These are phyloP conservation scores for Uronychia binucleata DNA, from an alignment of 73 alveolate species.

Conservation along the genomic window DNA sequence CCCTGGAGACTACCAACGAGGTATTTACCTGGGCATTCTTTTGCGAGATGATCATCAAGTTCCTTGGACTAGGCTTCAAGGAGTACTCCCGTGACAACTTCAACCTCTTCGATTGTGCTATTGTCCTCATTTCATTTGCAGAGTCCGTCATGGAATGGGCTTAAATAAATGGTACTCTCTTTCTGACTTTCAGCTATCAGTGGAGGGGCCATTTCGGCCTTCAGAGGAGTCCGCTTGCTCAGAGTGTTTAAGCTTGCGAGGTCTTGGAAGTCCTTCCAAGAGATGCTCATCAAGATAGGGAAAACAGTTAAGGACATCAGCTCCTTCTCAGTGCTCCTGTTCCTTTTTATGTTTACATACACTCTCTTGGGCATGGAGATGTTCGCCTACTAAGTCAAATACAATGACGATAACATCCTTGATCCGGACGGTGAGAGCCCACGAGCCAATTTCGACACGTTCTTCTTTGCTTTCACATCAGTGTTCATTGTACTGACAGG, in stretches of 20 bases:
- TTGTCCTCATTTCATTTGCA: conserved; percentile 4
- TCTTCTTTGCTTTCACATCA: conserved; percentile 49
- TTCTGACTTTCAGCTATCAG: conserved; percentile 20
- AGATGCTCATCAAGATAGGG: conserved; percentile 29
- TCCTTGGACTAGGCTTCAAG: conserved; percentile 51
- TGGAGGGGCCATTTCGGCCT: conserved; percentile 69
- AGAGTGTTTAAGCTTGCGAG: conserved; percentile 66
- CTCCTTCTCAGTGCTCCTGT: conserved; percentile 38
- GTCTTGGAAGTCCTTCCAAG: conserved; percentile 36
- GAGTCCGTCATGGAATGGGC: conserved; percentile 17
- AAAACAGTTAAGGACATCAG: conserved; percentile 41
- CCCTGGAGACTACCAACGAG: conserved; percentile 14
- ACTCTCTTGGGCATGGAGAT: conserved; percentile 65
- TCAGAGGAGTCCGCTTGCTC: conserved; percentile 56
- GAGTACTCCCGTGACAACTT: conserved; percentile 30
- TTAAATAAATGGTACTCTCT: conserved; percentile 15
- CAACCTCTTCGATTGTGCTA: conserved; percentile 50
- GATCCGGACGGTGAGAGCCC: conserved; percentile 37
- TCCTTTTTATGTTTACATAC: conserved; percentile 44
- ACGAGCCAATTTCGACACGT: conserved; percentile 70
- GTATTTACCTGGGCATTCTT: conserved; percentile 24
- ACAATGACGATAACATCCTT: conserved; percentile 7
- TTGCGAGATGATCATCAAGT: conserved; percentile 53
- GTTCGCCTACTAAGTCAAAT: conserved; percentile 57
- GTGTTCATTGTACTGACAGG: conserved; percentile 68